Percentiles rank a stretch among this genome's conserved stretches.
Evolutionary conservation across 2,329 filamentous ascomycete genomes (phyloP).

Genomic region (Phaeophleospora eucalypticola): DNA sequence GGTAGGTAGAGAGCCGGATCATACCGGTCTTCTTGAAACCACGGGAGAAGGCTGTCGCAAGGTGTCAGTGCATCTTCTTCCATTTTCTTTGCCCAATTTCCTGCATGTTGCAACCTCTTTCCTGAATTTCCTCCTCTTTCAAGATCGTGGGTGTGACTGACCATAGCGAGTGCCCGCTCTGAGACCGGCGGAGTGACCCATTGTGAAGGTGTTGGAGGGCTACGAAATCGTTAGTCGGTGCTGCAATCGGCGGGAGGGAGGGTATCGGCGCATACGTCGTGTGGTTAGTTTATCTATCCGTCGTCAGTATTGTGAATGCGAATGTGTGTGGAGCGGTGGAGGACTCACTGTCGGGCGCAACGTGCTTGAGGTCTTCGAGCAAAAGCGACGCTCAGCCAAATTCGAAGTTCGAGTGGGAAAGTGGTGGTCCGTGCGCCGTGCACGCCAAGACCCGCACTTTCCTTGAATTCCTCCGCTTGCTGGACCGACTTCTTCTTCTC

Average conservation of each 20-base stretch:
- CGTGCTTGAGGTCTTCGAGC: slow-evolving; percentile 5
- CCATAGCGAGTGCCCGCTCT: slow-evolving; percentile 42
- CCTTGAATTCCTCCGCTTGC: background rate
- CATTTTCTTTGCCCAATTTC: slow-evolving; percentile 3
- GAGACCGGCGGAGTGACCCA: slow-evolving; percentile 52
- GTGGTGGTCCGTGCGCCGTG: background rate
- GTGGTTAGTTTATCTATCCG: slow-evolving; percentile 7
- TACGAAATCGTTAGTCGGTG: slow-evolving; percentile 19
- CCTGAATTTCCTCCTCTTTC: slow-evolving; percentile 4
- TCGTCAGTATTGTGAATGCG: slow-evolving; percentile 7
- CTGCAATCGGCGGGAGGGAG: background rate
- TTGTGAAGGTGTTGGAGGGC: slow-evolving; percentile 38
- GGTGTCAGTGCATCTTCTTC: slow-evolving; percentile 19
- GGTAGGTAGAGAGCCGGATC: slow-evolving; percentile 91
- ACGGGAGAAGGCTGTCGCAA: slow-evolving; percentile 67
- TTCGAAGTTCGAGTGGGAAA: background rate
- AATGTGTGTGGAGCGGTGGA: background rate
- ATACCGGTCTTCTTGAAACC: slow-evolving; percentile 92
- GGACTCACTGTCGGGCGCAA: slow-evolving; percentile 10
- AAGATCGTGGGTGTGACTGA: slow-evolving; percentile 21
- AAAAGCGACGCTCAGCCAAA: background rate
- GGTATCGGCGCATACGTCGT: slow-evolving; percentile 11
- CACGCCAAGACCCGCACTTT: background rate
- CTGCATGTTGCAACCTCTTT: slow-evolving; percentile 1
- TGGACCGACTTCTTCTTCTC: background rate